Base-by-base conservation (phyloP, 345 rosid genomes). In the Bretschneidera sinensis region DNA sequence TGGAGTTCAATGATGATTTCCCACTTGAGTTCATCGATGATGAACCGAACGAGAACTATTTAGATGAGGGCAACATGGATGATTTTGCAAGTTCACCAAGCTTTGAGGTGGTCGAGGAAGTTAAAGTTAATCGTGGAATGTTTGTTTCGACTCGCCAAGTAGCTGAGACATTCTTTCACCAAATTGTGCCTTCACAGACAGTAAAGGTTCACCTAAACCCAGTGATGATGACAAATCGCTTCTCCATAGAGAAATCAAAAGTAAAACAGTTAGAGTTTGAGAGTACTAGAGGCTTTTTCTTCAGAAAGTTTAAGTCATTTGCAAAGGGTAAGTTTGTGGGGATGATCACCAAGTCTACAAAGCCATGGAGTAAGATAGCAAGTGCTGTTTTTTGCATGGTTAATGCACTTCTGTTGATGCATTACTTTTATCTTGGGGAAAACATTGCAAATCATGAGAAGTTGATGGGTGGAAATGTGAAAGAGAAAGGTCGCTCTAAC, bases 121-220 rank as follows among this genome's bases (percentile, higher is more conserved):
- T 83, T 54, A 91, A 81, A 74, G 79, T 89, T 17, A 92, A 77
- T 55, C 94, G 77, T 24, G 91, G 96, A 57, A 65, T 89, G 82
- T 83, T 85, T 31, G 76, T 92, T 10, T 82, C 89, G 23, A 89
- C 85, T 55, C 84, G 85, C 24, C 97, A 87, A 69, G 94, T 56
- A 50, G 87, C 97, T 2, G 75, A 89, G 51, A 92, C 98, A 21
- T 83, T 84, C 77, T 87, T 89, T 51, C 97, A 92, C 76, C 85
- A 79, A 60, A 71, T 83, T 22, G 85, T 85, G 48, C 98, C 98
- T 48, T 87, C 96, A 4, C 87, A 92, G 67, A 84, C 81, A 0
- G 82, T 92, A 33, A 71, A 83, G 66, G 88, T 89, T 59, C 89
- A 85, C 59, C 77, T 79, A 21, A 81, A 84, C 71, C 87, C 78